Evolutionary conservation across 75 land plant species (phyloP).

Genomic region (Pseudotsuga menziesii): DNA sequence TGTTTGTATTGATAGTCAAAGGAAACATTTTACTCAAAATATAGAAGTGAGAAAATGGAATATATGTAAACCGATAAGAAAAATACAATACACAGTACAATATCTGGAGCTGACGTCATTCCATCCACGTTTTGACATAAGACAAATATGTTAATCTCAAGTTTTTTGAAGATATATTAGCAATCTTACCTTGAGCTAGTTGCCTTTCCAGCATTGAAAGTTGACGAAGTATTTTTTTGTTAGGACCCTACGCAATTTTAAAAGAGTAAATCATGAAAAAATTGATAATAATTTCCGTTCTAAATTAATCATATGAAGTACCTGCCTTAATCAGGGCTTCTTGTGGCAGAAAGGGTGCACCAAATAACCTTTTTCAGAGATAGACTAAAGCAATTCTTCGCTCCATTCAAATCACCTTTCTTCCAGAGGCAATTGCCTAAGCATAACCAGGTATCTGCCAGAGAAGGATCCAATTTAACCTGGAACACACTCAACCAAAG

Average conservation of each 20-base stretch:
- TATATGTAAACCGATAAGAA: too few relatives aligned
- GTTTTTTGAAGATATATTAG: background rate
- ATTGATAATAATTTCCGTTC: background rate
- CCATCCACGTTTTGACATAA: background rate
- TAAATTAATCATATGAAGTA: background rate
- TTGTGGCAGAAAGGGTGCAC: background rate
- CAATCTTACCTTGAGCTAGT: constrained; percentile 77
- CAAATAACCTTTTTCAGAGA: constrained; percentile 72
- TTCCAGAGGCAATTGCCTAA: constrained; percentile 96
- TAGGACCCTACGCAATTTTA: constrained; percentile 57
- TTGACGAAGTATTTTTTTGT: constrained; percentile 77
- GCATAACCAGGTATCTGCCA: constrained; percentile 92
- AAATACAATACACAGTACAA: background rate
- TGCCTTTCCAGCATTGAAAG: constrained; percentile 94
- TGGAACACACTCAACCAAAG: constrained; percentile 21
- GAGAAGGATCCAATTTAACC: constrained; percentile 95
- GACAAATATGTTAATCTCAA: background rate
- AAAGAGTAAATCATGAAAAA: constrained; percentile 1
- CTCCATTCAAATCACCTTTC: constrained; percentile 78
- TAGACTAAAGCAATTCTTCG: constrained; percentile 71
- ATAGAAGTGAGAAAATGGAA: too few relatives aligned
- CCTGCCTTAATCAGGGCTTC: background rate
- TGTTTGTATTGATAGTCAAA: too few relatives aligned
- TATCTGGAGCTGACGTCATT: background rate
- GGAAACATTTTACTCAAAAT: too few relatives aligned